A percentile compares a stretch with the other conserved stretches of the same genome.
phyloP scores from a whole-genome alignment of 371 early-diverging fungal species.

The Syncephalastrum contaminatum region DNA sequence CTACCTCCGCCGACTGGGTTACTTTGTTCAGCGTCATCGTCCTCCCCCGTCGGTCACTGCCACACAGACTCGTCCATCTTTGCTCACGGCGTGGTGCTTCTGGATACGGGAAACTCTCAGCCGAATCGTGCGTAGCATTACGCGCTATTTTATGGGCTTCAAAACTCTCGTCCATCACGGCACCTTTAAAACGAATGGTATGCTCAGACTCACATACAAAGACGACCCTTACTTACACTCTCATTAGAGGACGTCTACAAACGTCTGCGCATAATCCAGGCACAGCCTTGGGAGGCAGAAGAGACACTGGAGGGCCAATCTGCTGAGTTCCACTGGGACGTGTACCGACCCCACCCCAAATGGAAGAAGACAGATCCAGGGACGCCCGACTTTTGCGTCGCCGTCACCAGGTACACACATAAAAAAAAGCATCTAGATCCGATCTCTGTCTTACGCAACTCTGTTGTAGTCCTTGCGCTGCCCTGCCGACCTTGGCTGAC shows the following conservation, averaged over 20 bases:
- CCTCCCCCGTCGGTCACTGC: not conserved
- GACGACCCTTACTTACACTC: conserved; percentile 10
- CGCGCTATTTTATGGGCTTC: not conserved
- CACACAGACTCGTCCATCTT: not conserved
- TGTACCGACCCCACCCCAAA: conserved; percentile 50
- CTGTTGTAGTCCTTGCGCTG: conserved; percentile 1
- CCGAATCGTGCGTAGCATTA: not conserved
- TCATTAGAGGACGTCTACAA: conserved; percentile 24
- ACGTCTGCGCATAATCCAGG: conserved; percentile 23
- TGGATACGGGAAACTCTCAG: too few species aligned
- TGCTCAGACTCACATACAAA: not conserved
- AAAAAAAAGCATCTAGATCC: too few species aligned
- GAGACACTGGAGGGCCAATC: not conserved
- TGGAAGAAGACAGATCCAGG: conserved; percentile 57
- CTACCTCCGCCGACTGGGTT: conserved; percentile 54
- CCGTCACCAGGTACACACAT: conserved; percentile 30
- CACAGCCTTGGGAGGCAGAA: conserved; percentile 21
- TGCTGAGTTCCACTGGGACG: conserved; percentile 44
- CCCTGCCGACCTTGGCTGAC: conserved; percentile 5
- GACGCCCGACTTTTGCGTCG: conserved; percentile 44
- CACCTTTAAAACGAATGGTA: not conserved
- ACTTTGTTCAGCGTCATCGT: conserved; percentile 27
- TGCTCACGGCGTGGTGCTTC: too few species aligned
- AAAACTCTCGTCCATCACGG: not conserved
- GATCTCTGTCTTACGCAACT: not conserved